Conservation (phyloP, 192 early-diverging fungal species). For the Entrophospora sp. region DNA sequence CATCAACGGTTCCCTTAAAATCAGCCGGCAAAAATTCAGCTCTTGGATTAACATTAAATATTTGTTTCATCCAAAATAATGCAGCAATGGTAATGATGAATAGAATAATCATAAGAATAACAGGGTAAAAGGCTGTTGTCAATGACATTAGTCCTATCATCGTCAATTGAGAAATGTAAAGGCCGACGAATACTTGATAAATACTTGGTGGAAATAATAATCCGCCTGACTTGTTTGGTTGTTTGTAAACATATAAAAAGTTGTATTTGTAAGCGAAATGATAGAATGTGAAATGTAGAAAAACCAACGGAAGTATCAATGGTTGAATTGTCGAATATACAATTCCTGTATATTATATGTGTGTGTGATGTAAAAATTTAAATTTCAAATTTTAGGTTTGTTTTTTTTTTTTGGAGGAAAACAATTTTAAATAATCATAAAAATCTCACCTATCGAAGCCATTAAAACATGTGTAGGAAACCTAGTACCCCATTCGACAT, state of each 20-base stretch:
- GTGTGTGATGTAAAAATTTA: too few relatives aligned
- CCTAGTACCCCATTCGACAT: slow-evolving; percentile 48
- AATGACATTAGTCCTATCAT: slow-evolving; percentile 66
- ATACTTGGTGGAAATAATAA: slow-evolving; percentile 52
- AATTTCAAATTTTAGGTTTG: too few relatives aligned
- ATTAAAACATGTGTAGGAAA: slow-evolving; percentile 63
- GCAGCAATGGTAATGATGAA: neutral
- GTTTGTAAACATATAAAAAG: slow-evolving; percentile 68
- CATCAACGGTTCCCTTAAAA: slow-evolving; percentile 3
- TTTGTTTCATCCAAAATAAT: neutral
- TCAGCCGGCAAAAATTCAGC: slow-evolving; percentile 16
- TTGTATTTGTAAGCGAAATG: slow-evolving; percentile 75
- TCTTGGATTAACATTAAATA: slow-evolving; percentile 9
- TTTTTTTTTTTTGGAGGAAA: too few relatives aligned
- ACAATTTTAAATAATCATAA: slow-evolving; percentile 22
- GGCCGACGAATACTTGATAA: slow-evolving; percentile 53
- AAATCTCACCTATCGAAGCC: slow-evolving; percentile 31
- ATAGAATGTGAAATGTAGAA: slow-evolving; percentile 62
- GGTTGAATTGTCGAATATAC: slow-evolving; percentile 76
- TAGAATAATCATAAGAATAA: slow-evolving; percentile 11
- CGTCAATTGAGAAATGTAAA: slow-evolving; percentile 65
- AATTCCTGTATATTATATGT: slow-evolving; percentile 59
- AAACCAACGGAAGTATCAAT: slow-evolving; percentile 65
- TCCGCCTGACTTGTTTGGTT: slow-evolving; percentile 49
- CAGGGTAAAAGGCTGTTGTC: slow-evolving; percentile 36